Conservation (phyloP, 1,139 yeast species). For the Diutina rugosa region DNA sequence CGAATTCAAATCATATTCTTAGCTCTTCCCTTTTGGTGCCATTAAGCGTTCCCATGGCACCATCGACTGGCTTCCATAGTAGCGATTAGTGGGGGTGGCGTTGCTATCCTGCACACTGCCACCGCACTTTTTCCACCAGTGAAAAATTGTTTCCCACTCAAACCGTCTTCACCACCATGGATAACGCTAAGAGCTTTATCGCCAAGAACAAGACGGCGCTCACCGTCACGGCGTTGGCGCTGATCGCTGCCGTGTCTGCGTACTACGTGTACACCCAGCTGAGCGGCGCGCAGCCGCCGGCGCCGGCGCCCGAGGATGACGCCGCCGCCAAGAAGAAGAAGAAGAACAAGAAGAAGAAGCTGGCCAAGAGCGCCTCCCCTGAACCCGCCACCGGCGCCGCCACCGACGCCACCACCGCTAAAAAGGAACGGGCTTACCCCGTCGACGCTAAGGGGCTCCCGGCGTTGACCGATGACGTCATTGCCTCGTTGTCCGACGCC, state of each 20-base stretch:
- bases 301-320: conserved; percentile 6
- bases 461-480: conserved; percentile 31
- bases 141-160: background rate
- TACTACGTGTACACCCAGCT: conserved; percentile 36
- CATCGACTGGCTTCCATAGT: too few species aligned
- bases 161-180: background rate
- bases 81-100: background rate
- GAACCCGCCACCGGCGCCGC: conserved; percentile 7
- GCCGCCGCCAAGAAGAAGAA: conserved; percentile 20
- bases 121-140: background rate
- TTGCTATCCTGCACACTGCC: background rate
- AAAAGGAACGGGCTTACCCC: conserved; percentile 26
- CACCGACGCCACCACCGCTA: conserved; percentile 6
- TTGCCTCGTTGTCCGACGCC: conserved; percentile 32
- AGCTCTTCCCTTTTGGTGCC: too few species aligned
- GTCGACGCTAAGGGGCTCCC: conserved; percentile 45
- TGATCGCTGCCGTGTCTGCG: conserved; percentile 51
- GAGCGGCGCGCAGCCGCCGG: conserved; percentile 7
- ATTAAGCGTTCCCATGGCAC: too few species aligned
- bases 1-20: too few species aligned
- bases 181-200: conserved; percentile 18
- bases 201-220: conserved; percentile 48
- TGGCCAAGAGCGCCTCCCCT: conserved; percentile 17
- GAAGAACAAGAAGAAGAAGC: conserved; percentile 27
- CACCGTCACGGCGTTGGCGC: conserved; percentile 46